These are phyloP conservation scores for Paramecium caudatum DNA, from an alignment of 73 alveolate species.

Conservation along the genomic window DNA sequence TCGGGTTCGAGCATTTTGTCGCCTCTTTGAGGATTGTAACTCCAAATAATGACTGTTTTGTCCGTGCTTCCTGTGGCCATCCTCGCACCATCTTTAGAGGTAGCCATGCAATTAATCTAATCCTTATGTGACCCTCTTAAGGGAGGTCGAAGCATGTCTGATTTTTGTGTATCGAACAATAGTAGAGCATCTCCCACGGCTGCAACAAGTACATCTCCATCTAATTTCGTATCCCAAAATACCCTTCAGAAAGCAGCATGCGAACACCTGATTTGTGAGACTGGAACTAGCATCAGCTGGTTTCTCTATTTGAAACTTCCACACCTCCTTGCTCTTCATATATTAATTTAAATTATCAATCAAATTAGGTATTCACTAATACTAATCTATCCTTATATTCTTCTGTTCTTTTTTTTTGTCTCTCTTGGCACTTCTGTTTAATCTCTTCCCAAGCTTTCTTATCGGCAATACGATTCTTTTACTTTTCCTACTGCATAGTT, in stretches of 20 bases:
- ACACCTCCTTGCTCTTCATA: constrained; percentile 40
- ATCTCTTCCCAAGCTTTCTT: no score
- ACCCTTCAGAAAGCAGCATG: constrained; percentile 49
- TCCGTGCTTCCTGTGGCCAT: constrained; percentile 65
- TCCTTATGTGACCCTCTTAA: constrained; percentile 64
- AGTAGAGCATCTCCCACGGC: constrained; percentile 75
- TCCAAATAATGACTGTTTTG: constrained; percentile 71
- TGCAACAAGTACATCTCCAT: constrained; percentile 70
- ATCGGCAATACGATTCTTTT: no score
- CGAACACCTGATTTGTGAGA: constrained; percentile 59
- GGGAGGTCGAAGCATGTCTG: constrained; percentile 30
- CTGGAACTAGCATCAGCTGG: constrained; percentile 26
- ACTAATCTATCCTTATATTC: no score
- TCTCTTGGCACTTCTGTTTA: no score
- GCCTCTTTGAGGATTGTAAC: constrained; percentile 32
- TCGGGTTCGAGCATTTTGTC: constrained; percentile 64
- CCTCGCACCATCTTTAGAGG: constrained; percentile 52
- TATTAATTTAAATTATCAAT: not conserved
- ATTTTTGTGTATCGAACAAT: constrained; percentile 26
- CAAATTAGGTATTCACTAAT: no score
- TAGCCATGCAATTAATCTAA: constrained; percentile 5
- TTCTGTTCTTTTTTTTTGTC: not conserved
- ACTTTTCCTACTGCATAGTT: no score
- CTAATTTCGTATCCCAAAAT: not conserved
- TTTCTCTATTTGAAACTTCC: constrained; percentile 28